Evolutionary conservation across 2,329 filamentous ascomycete species (phyloP).

Genomic region (Paramyrothecium roridum): DNA sequence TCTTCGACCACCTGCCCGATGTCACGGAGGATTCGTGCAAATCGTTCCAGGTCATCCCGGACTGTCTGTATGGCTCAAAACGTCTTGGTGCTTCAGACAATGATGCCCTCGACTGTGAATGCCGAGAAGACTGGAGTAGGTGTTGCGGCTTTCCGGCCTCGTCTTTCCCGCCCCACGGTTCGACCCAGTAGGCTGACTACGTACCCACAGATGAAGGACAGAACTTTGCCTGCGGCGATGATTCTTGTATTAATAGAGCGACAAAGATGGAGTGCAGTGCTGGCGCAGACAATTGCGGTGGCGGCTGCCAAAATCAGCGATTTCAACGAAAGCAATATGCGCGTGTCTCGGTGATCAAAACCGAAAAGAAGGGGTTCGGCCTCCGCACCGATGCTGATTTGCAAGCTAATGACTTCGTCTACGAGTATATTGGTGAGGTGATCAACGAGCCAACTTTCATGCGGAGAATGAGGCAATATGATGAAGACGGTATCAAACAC

Average conservation of each 20-base stretch:
- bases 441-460: conserved; percentile 91
- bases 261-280: conserved; percentile 94
- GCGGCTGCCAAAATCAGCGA: conserved; percentile 87
- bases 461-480: conserved; percentile 87
- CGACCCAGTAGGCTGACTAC: conserved; percentile 7
- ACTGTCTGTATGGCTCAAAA: conserved; percentile 90
- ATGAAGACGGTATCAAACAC: conserved; percentile 95
- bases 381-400: conserved; percentile 78
- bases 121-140: conserved; percentile 92
- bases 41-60: conserved; percentile 76
- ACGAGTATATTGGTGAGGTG: conserved; percentile 97
- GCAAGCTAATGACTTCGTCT: conserved; percentile 85
- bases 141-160: conserved; percentile 16
- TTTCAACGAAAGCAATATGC: conserved; percentile 91
- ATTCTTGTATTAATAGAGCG: conserved; percentile 96
- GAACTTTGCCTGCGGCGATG: conserved; percentile 89
- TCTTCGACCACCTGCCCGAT: conserved; percentile 76
- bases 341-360: conserved; percentile 91
- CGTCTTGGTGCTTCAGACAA: conserved; percentile 88
- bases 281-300: conserved; percentile 78
- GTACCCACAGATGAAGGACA: conserved; percentile 48
- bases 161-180: neutral
- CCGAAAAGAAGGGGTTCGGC: conserved; percentile 95
- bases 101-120: conserved; percentile 91
- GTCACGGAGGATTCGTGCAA: conserved; percentile 71